Evolutionary conservation across 1,139 yeast genomes (phyloP), one percentile per base, ranked within the genome.

Genomic region (Tardiomyces depauwii): DNA sequence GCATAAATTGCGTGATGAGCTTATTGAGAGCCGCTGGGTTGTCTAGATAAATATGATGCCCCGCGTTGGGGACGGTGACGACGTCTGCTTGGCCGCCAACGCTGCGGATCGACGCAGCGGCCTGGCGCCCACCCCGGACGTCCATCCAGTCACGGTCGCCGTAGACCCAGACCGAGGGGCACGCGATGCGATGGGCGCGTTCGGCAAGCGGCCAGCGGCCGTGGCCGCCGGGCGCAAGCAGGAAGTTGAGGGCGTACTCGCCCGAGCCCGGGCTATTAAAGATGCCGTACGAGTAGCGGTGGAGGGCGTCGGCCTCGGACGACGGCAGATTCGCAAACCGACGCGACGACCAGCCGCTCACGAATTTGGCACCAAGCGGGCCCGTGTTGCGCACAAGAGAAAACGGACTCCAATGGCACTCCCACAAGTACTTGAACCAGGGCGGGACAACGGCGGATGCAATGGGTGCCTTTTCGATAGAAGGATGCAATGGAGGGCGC

Each of bases 91-190:
- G 71, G 63, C 62, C 44, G 6, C 60, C 62, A 5, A 54, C 57
- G 1, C 61, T 59, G 40, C 68, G 62, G 46, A 79, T 60, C 32
- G 63, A 52, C 25, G 68, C 54, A 1, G 66, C 71, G 43, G 78
- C 77, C 47, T 74, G 73, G 11, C 64, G 55, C 0, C 95, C 96
- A 0, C 93, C 91, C 41, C 73, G 75, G 1, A 74, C 67, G 58
- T 84, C 82, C 96, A 88, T 88, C 75, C 91, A 88, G 60, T 88
- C 96, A 52, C 72, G 77, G 52, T 82, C 80, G 0, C 96, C 96
- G 60, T 87, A 88, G 42, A 86, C 62, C 64, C 88, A 71, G 2
- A 77, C 60, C 16, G 76, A 68, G 30, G 76, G 75, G 25, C 71
- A 70, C 36, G 66, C 58, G 30, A 76, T 57, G 1, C 60, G 53